phyloP scores from a whole-genome alignment of 2,329 filamentous ascomycete species.

The Aspergillus pseudotamarii region DNA sequence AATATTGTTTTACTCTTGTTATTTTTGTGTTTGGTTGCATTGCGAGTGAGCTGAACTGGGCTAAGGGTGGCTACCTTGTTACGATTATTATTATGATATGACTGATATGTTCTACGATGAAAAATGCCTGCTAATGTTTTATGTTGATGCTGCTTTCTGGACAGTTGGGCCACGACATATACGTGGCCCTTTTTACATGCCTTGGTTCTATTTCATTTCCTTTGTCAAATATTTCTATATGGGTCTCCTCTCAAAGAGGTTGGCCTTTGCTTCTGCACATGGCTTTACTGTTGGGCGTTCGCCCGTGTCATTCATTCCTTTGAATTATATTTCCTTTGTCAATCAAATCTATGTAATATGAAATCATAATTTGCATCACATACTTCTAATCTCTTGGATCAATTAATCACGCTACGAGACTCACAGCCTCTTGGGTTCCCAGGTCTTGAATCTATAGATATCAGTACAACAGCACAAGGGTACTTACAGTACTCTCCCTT shows the following conservation, averaged over 20 bases:
- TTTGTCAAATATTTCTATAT: slow-evolving; percentile 12
- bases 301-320: slow-evolving; percentile 15
- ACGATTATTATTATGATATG: slow-evolving; percentile 29
- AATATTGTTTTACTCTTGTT: slow-evolving; percentile 3
- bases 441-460: background rate
- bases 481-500: background rate
- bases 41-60: slow-evolving; percentile 17
- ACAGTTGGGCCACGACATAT: slow-evolving; percentile 17
- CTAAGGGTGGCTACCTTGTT: slow-evolving; percentile 20
- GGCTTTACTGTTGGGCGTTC: background rate
- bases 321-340: slow-evolving; percentile 18
- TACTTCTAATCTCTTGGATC: background rate
- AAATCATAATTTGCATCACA: slow-evolving; percentile 9
- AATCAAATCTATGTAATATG: slow-evolving; percentile 6
- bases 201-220: slow-evolving; percentile 6
- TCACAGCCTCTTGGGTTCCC: background rate
- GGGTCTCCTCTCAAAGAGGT: background rate
- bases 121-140: slow-evolving; percentile 25
- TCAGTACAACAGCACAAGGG: background rate
- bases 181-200: slow-evolving; percentile 12
- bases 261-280: slow-evolving; percentile 2
- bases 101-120: slow-evolving; percentile 26
- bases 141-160: slow-evolving; percentile 14
- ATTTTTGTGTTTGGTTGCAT: slow-evolving; percentile 20
- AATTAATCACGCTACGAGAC: background rate